Conservation (phyloP, 306 rosid genomes). For the Acacia acuminata region DNA sequence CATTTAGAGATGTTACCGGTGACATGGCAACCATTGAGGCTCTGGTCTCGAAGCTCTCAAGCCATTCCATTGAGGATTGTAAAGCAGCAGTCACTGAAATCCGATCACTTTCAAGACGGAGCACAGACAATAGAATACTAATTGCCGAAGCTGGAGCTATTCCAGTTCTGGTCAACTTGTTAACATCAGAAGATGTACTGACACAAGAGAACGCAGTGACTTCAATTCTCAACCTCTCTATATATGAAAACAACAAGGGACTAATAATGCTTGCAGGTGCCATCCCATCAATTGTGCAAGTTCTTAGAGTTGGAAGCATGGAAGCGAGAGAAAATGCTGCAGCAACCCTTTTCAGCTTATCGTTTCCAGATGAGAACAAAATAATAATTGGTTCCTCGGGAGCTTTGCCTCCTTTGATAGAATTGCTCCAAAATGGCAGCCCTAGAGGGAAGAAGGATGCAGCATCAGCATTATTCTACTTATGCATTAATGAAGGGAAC, state of each 20-base stretch:
- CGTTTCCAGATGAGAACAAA: constrained; percentile 93
- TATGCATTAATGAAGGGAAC: constrained; percentile 95
- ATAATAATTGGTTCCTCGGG: constrained; percentile 95
- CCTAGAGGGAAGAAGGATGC: constrained; percentile 94
- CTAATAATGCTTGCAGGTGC: constrained; percentile 97
- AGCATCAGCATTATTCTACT: constrained; percentile 85
- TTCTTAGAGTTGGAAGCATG: constrained; percentile 88
- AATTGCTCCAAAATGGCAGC: constrained; percentile 83
- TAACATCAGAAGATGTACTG: constrained; percentile 71
- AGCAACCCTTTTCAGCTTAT: constrained; percentile 88
- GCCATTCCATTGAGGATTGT: constrained; percentile 67
- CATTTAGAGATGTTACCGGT: constrained; percentile 80
- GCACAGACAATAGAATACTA: constrained; percentile 90
- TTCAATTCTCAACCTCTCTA: constrained; percentile 90
- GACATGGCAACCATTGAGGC: constrained; percentile 80
- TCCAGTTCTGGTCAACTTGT: constrained; percentile 75
- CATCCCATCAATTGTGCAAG: constrained; percentile 88
- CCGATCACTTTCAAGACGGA: constrained; percentile 84
- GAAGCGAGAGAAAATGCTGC: constrained; percentile 95
- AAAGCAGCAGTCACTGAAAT: constrained; percentile 79
- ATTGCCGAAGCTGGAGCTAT: constrained; percentile 95
- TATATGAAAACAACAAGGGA: constrained; percentile 87
- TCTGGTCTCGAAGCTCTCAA: constrained; percentile 73
- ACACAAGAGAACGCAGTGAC: constrained; percentile 95
- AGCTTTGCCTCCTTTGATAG: constrained; percentile 82